Base-by-base conservation (phyloP, 176 grass and related monocot species). In the Paspalum notatum region DNA sequence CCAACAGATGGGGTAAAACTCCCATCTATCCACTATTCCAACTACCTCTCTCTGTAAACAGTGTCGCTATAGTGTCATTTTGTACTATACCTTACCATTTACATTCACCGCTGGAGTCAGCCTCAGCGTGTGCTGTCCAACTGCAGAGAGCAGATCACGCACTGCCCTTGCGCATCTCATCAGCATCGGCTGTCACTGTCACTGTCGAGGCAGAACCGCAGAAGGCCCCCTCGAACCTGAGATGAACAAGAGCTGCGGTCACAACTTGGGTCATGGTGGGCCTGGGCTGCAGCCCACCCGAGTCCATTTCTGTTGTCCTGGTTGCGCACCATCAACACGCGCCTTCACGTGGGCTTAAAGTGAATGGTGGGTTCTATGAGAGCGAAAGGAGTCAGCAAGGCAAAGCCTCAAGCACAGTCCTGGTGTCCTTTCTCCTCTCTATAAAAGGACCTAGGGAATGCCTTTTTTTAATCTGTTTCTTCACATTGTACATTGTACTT, bases 261-360 rank as follows among this genome's bases (percentile, higher is more conserved):
- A 37, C 68, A 71, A 38, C 62, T 60, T 46, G 47, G 61, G 13
- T 68, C 40, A 24, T 17, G 41, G 69, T 68, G 74, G 83, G 75
- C 20, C 45, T 71, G 66, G 44, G 14, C 18, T 5, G 8, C 62
- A 75, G 77, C 69, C 74, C 80, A 80, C 5, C 26, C 62, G 38
- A 62, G 60, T 32, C 58, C 12, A 64, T 75, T 62, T 2, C 4
- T 12, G 7, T 54, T 55, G 12, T 39, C 71, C 51, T 25, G 43
- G 6, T 68, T 54, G 18, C 56, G n/a, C 80, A 72, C 48, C 47
- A 83, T n/a, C 7, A 10, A 58, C 79, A 68, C 12, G 32, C 17
- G 57, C 24, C 43, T 84, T 91, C 89, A 80, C 84, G 80, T 87
- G 89, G 80, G 80, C 74, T 79, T 59, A 51, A 78, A 72, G 82